Evolutionary conservation across 106 monocot genomes (phyloP), one percentile per base, ranked within the genome.

Genomic region (Platanthera guangdongensis): DNA sequence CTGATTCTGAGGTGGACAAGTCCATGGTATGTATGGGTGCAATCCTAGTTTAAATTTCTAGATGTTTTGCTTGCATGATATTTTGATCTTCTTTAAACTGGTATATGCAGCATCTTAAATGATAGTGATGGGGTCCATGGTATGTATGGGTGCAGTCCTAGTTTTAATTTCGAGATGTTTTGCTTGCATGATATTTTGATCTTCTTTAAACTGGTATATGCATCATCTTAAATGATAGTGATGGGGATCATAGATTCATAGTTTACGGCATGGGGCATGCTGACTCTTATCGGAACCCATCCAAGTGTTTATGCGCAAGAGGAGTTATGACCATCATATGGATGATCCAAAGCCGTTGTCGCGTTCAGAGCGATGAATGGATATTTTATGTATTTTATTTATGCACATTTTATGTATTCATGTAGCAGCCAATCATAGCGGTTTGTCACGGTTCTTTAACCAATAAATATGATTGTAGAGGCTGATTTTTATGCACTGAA

Each of bases 1-100:
- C 89, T 39, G 83, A 78, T 77, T 68, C 79, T 57, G 93, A 91
- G 72, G 65, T 97, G 76, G 96, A 97, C 83, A 85, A 86, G 60
- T 91, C 96, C n/a, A 86, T 81, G 89, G 96, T 93, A 74, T 77
- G 81, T 15, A 51, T 51, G 47, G 12, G 16, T 48, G 45, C 6
- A 25, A 1, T 7, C 46, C 47, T 48, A 70, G 13, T 70, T 65
- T 32, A 47, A 70, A 70, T 7, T 11, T 32, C 65, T 65, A 32
- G 18, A 65, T 65, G 47, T 47, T 69, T 12, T 16, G 47, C 16
- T 70, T 70, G 70, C n/a, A 67, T 70, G 47, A 70, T 70, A 70
- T 46, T 70, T 70, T 47, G 8, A 48, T 48, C 10, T 15, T 70
- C 6, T 6, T 47, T 48, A 16, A 6, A 67, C 67, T 39, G 32